A percentile compares a stretch with the other conserved stretches of the same genome.
These are phyloP conservation scores for Dendrobium chrysotoxum DNA, from an alignment of 106 monocot species.

Conservation along the genomic window DNA sequence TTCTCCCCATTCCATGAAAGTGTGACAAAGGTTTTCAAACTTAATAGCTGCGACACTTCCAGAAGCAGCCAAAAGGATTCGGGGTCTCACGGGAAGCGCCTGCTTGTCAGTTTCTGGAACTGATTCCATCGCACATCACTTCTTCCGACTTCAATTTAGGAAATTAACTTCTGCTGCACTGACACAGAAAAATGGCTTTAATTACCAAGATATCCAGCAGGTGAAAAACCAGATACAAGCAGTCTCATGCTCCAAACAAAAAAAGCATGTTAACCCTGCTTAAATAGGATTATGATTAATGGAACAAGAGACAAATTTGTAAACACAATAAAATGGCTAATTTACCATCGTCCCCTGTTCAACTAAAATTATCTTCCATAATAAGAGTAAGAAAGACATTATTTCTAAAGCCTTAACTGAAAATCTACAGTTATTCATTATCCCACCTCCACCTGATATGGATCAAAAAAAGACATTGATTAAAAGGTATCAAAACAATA, in stretches of 20 bases:
- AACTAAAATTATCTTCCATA: too few relatives aligned
- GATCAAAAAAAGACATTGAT: too few relatives aligned
- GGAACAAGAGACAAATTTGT: background rate
- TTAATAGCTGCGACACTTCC: constrained; percentile 95
- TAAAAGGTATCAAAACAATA: too few relatives aligned
- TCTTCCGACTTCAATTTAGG: background rate
- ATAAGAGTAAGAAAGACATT: too few relatives aligned
- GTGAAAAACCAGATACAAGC: background rate
- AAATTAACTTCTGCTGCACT: background rate
- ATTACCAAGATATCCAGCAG: background rate
- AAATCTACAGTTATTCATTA: too few relatives aligned
- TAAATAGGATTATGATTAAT: background rate
- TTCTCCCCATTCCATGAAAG: constrained; percentile 83
- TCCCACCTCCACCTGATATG: too few relatives aligned
- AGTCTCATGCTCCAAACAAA: background rate
- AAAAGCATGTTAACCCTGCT: background rate
- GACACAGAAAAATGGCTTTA: background rate
- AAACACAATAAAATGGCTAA: too few relatives aligned
- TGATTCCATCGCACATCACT: constrained; percentile 4
- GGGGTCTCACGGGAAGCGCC: constrained; percentile 33
- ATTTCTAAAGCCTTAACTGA: too few relatives aligned
- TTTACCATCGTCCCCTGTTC: too few relatives aligned
- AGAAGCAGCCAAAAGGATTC: constrained; percentile 77
- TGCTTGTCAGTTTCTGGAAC: constrained; percentile 14
- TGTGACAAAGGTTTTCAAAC: constrained; percentile 67